Evolutionary conservation across 2,329 filamentous ascomycete species (phyloP).

Genomic region (Sporothrix brunneoviolacea): DNA sequence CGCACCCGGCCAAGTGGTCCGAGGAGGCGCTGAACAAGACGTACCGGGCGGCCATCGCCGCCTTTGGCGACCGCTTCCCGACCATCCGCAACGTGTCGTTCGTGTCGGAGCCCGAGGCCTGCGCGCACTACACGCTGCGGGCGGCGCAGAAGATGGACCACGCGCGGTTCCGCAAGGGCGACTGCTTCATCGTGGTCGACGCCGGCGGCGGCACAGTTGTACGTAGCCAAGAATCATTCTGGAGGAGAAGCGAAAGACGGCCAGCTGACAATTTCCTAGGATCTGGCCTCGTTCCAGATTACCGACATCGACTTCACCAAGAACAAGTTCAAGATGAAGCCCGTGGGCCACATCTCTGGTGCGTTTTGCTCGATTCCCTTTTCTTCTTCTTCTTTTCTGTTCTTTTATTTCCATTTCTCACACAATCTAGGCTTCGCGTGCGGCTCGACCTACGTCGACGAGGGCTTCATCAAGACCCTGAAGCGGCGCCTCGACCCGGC

Average conservation of each 20-base stretch:
- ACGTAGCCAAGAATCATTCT: background rate
- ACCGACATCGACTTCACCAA: conserved; percentile 17
- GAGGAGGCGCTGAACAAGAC: conserved; percentile 16
- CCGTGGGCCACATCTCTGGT: conserved; percentile 19
- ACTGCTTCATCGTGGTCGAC: conserved; percentile 24
- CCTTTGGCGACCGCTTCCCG: conserved; percentile 14
- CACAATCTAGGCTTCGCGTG: conserved; percentile 19
- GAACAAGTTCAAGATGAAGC: conserved; percentile 21
- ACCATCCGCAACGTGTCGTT: conserved; percentile 16
- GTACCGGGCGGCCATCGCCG: conserved; percentile 14
- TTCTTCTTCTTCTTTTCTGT: background rate
- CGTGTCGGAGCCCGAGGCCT: conserved; percentile 18
- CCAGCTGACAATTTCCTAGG: conserved; percentile 1
- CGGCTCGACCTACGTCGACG: conserved; percentile 22
- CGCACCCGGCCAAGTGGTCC: conserved; percentile 18
- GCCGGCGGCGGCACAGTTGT: conserved; percentile 23
- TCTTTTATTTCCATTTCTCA: background rate
- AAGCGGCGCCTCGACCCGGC: conserved; percentile 16
- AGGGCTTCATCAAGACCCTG: conserved; percentile 18
- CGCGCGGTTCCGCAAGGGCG: conserved; percentile 17
- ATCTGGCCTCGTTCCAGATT: conserved; percentile 22
- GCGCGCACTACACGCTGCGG: conserved; percentile 19
- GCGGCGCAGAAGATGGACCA: conserved; percentile 20
- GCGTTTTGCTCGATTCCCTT: background rate
- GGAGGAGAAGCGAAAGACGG: too few relatives aligned